Evolutionary conservation across 192 early-diverging fungal species (phyloP).

Genomic region (Coemansia sp.): DNA sequence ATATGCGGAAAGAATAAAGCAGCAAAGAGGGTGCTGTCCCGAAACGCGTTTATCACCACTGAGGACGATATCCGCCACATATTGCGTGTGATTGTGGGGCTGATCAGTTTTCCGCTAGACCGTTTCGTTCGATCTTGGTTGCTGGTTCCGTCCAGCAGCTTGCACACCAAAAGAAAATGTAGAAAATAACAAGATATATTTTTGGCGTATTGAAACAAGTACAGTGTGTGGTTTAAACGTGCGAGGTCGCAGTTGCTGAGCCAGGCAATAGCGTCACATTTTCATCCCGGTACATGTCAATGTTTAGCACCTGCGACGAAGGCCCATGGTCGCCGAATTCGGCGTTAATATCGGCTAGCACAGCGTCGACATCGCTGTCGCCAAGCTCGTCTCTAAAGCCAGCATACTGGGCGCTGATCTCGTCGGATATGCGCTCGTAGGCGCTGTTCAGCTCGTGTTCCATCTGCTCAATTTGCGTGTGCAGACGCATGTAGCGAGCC

Average conservation of each 20-base stretch:
- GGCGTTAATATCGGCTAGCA: not conserved
- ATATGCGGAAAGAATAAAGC: not conserved
- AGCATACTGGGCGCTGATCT: conserved; percentile 13
- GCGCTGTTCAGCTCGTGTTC: conserved; percentile 7
- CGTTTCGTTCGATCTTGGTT: too few relatives aligned
- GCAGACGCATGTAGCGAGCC: conserved; percentile 29
- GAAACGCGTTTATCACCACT: not conserved
- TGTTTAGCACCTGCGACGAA: conserved; percentile 1
- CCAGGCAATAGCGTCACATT: not conserved
- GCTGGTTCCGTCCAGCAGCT: too few relatives aligned
- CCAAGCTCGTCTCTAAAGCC: conserved; percentile 19
- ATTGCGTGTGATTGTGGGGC: not conserved
- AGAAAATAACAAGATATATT: not conserved
- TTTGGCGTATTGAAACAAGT: not conserved
- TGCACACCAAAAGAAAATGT: too few relatives aligned
- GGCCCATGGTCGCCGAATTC: not conserved
- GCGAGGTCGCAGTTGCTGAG: not conserved
- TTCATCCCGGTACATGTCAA: conserved; percentile 28
- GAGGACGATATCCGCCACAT: not conserved
- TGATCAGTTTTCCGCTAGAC: not conserved
- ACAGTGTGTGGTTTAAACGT: not conserved
- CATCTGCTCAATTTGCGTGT: conserved; percentile 17
- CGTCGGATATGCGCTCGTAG: conserved; percentile 13
- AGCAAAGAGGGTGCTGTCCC: not conserved
- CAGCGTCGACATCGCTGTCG: conserved; percentile 21